These are phyloP conservation scores for Taiozyma sp. DNA, from an alignment of 1,139 yeast species.

Conservation along the genomic window DNA sequence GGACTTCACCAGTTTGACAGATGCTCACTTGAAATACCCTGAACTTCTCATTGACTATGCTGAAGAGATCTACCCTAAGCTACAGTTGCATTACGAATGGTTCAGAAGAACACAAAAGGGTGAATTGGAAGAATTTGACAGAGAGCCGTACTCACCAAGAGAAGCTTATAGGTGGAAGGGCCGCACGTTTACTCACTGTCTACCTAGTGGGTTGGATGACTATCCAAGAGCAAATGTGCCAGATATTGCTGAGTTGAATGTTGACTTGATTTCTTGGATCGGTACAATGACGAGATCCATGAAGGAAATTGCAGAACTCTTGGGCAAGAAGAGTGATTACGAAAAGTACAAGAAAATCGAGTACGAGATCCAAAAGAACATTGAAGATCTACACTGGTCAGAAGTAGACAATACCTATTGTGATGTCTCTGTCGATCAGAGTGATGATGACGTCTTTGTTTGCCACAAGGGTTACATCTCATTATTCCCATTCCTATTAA, in stretches of 20 bases:
- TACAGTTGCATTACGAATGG: conserved; percentile 79
- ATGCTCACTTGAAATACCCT: conserved; percentile 51
- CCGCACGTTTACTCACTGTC: conserved; percentile 74
- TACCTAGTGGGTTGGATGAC: conserved; percentile 94
- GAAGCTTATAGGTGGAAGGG: conserved; percentile 95
- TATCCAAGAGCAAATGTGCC: conserved; percentile 84
- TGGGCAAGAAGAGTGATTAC: conserved; percentile 56
- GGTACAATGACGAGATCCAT: conserved; percentile 88
- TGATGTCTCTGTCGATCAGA: conserved; percentile 73
- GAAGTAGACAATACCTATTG: conserved; percentile 64
- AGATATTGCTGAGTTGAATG: conserved; percentile 84
- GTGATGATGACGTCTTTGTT: conserved; percentile 46
- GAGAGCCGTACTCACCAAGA: conserved; percentile 43
- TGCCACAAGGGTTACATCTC: conserved; percentile 91
- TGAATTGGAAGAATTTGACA: conserved; percentile 62
- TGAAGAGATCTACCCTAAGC: conserved; percentile 63
- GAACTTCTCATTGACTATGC: conserved; percentile 60
- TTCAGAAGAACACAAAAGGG: conserved; percentile 81
- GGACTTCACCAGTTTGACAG: conserved; percentile 33
- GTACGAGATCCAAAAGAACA: conserved; percentile 49
- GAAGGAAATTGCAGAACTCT: conserved; percentile 63
- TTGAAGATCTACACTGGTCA: conserved; percentile 80
- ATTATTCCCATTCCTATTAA: conserved; percentile 77
- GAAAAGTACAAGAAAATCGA: conserved; percentile 47
- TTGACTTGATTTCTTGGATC: conserved; percentile 88